Evolutionary conservation across 345 rosid species (phyloP), one percentile per base, ranked within the genome.

Genomic region (Aquilaria sinensis): DNA sequence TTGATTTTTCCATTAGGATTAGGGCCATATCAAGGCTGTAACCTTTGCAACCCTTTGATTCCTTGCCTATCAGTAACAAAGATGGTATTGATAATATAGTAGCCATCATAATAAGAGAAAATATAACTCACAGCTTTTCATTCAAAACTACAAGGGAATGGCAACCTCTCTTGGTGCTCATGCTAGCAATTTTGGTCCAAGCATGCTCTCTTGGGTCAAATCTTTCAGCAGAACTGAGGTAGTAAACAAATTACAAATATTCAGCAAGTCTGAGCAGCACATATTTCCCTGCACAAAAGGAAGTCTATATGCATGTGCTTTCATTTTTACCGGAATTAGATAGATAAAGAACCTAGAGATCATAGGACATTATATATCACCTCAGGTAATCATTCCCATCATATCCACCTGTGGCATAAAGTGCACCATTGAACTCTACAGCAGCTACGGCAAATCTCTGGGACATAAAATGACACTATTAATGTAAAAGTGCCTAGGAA

Each of bases 381-480:
- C 72, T 78, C 23, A 88, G 63, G 74, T 85, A 86, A 23, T 61
- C 69, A 1, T n/a, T 64, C 60, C 78, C 80, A 57, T 86, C 80
- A 70, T 46, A 90, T 58, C 97, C 96, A 66, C 97, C 97, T 2
- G 75, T 84, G 41, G 87, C 96, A 75, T 90, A 86, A 16, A 90
- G 68, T 32, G 70, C 72, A 57, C 96, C 84, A 53, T 81, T 79
- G 57, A 78, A 79, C 60, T 85, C 89, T 54, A 65, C 78, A 5
- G 93, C 85, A 46, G 93, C 96, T 75, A 78, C 83, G 46, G 88
- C 82, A 73, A 84, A 84, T 63, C 97, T 78, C 97, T 90, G 80
- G 60, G 68, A 55, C 51, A 80, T 67, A 47, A 71, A 51, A 68
- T 33, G 15, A 9, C 5, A 37, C 5, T 37, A 37, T 37, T 9